These are phyloP conservation scores for Tricholoma terreum DNA, from an alignment of 768 basidiomycete species.

Conservation along the genomic window DNA sequence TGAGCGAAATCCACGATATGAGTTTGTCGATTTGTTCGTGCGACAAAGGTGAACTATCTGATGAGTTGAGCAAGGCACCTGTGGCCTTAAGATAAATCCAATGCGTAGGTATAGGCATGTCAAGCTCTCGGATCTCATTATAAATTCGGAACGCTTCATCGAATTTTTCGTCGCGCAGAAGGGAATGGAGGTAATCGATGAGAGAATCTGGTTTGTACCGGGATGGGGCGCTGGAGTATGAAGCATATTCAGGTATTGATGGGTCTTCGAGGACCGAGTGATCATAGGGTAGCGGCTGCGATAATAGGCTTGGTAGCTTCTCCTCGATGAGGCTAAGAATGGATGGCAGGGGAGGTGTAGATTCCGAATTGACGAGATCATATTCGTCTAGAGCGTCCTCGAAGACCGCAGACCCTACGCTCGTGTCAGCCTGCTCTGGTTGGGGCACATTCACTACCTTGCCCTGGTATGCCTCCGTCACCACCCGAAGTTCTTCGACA, in stretches of 20 bases:
- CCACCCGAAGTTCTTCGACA: neutral
- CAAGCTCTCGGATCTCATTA: slow-evolving; percentile 29
- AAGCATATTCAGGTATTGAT: slow-evolving; percentile 21
- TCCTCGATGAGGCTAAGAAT: slow-evolving; percentile 25
- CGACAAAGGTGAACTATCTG: slow-evolving; percentile 1
- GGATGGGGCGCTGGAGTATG: neutral
- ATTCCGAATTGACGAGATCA: slow-evolving; percentile 7
- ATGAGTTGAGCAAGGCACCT: slow-evolving; percentile 14
- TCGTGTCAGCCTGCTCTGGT: slow-evolving; percentile 1
- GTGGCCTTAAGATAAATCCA: slow-evolving; percentile 28
- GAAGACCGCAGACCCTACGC: slow-evolving; percentile 19
- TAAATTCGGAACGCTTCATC: slow-evolving; percentile 30
- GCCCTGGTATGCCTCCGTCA: neutral
- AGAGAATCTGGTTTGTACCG: slow-evolving; percentile 8
- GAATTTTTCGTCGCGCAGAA: slow-evolving; percentile 20
- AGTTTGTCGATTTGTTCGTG: slow-evolving; percentile 18
- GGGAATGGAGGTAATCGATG: slow-evolving; percentile 15
- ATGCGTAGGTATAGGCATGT: slow-evolving; percentile 26
- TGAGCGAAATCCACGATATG: slow-evolving; percentile 31
- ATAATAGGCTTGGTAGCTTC: slow-evolving; percentile 27
- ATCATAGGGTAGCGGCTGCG: slow-evolving; percentile 21
- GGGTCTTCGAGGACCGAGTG: slow-evolving; percentile 34
- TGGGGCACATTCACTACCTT: neutral
- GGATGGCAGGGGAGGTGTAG: slow-evolving; percentile 15
- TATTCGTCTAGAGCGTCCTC: slow-evolving; percentile 34